Evolutionary conservation across 495 filamentous ascomycete species (phyloP), one percentile per base, ranked within the genome.

Genomic region (Patellaria atrata): DNA sequence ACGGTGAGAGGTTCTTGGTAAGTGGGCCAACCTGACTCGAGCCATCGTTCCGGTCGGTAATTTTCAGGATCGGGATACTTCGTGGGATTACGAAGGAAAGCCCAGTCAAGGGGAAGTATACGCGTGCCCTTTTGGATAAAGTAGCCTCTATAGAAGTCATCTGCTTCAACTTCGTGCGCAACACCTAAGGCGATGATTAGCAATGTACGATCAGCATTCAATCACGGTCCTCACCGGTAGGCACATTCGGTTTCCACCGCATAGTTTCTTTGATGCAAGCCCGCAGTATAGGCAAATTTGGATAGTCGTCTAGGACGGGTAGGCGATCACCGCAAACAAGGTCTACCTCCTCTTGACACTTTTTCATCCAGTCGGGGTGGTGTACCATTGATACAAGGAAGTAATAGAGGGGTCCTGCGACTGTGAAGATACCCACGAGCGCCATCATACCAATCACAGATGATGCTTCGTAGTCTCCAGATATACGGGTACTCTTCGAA

Each of bases 1-100:
- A 34, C 36, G 11, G 39, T 47, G 3, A 55, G 41, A 4, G 54
- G 53, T 19, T 48, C 49, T 12, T 44, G 32, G 38, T 49, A 56
- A 1, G 48, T 49, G 3, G 56, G 54, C 33, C 39, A 56, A 4
- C 20, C 22, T 2, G 47, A 30, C 15, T 55, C 44, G 2, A 60
- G 43, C 57, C 57, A 61, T 24, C 57, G 49, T n/a, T 47, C 47
- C 3, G 57, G 57, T 8, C 37, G 35, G 50, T 56, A 61, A 13
- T 21, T 43, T 3, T 59, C 49, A 11, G 58, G 53, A 25, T 58
- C 51, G 6, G 58, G 55, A 22, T 60, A 60, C 24, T 48, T 44
- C 6, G 14, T 30, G 18, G 50, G 45, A 22, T 61, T 52, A 3
- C 55, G 48, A 13, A 44, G 45, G 40, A 61, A 53, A 8, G 51